These are phyloP conservation scores for Talaromyces proteolyticus DNA, from an alignment of 495 filamentous ascomycete genomes.

Conservation along the genomic window DNA sequence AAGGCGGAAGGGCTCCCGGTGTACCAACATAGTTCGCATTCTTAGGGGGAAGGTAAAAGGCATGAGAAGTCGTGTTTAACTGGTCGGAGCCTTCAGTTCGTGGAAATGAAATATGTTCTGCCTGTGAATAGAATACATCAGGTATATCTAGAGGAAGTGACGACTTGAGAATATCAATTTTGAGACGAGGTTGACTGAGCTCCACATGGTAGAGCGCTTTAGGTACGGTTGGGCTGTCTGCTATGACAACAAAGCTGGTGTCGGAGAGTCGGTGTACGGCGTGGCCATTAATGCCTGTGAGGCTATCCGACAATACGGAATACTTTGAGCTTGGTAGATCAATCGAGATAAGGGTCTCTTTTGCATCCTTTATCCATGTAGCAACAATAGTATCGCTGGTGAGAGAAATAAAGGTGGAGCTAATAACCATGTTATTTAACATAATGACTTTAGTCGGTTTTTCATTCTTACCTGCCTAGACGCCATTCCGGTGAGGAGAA, in stretches of 20 bases:
- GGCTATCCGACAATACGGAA: constrained; percentile 6
- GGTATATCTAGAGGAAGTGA: constrained; percentile 20
- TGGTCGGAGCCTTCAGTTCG: constrained; percentile 15
- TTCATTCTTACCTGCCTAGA: constrained; percentile 27
- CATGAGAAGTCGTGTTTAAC: constrained; percentile 17
- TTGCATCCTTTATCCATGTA: constrained; percentile 14
- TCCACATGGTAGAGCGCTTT: constrained; percentile 14
- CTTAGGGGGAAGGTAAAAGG: constrained; percentile 38
- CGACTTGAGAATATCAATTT: constrained; percentile 5
- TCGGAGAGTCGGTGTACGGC: constrained; percentile 14
- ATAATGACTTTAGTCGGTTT: too few species aligned
- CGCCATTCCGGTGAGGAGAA: constrained; percentile 32
- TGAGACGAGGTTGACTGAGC: constrained; percentile 10
- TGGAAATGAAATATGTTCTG: constrained; percentile 28
- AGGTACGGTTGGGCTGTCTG: constrained; percentile 13
- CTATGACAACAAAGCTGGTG: constrained; percentile 15
- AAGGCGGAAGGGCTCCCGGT: constrained; percentile 25
- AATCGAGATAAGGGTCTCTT: constrained; percentile 17
- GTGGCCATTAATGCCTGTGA: constrained; percentile 8
- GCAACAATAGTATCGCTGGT: constrained; percentile 27
- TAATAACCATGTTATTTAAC: constrained; percentile 6
- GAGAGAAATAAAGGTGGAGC: constrained; percentile 28
- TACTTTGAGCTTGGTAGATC: constrained; percentile 15
- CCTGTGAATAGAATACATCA: constrained; percentile 18
- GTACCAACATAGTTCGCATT: constrained; percentile 32